Percentiles rank a stretch among this genome's conserved stretches.
phyloP scores from a whole-genome alignment of 495 filamentous ascomycete genomes.

The Paragyromitra xinjiangensis region DNA sequence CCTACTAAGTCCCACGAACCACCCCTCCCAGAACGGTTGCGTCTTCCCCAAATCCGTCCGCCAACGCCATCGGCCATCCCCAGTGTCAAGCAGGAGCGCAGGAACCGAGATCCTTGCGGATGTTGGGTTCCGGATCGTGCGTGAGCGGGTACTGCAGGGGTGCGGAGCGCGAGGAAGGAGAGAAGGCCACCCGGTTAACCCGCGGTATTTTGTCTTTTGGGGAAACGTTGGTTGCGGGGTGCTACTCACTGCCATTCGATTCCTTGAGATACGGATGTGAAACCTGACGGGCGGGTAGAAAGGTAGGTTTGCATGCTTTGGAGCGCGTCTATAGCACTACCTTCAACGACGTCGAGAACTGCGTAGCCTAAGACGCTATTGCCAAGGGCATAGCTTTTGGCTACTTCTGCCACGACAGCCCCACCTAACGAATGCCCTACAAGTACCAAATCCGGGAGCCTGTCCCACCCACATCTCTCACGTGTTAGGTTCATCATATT shows the following conservation, averaged over 20 bases:
- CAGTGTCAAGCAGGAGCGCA: conserved; percentile 66
- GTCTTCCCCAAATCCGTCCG: conserved; percentile 83
- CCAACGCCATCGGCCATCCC: conserved; percentile 74
- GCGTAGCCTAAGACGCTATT: conserved; percentile 79
- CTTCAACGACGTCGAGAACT: conserved; percentile 95
- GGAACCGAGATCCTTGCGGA: conserved; percentile 90
- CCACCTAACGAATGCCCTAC: conserved; percentile 96
- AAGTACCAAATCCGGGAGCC: conserved; percentile 76
- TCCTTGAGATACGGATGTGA: conserved; percentile 75
- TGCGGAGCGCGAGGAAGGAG: neutral
- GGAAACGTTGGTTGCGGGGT: conserved; percentile 2
- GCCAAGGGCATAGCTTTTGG: conserved; percentile 71
- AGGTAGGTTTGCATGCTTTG: conserved; percentile 94
- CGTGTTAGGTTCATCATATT: conserved; percentile 72
- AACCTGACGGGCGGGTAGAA: conserved; percentile 79
- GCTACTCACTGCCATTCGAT: conserved; percentile 88
- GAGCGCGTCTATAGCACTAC: conserved; percentile 84
- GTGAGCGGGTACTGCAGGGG: conserved; percentile 71
- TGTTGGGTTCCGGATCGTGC: conserved; percentile 82
- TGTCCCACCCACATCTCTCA: conserved; percentile 72
- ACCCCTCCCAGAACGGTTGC: conserved; percentile 91
- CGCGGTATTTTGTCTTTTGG: conserved; percentile 10
- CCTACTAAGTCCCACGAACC: conserved; percentile 85
- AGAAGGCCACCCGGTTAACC: conserved; percentile 22
- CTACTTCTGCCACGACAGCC: conserved; percentile 89